Base-by-base conservation (phyloP, 2,329 filamentous ascomycete species). In the Pseudocercospora pini-densiflorae region DNA sequence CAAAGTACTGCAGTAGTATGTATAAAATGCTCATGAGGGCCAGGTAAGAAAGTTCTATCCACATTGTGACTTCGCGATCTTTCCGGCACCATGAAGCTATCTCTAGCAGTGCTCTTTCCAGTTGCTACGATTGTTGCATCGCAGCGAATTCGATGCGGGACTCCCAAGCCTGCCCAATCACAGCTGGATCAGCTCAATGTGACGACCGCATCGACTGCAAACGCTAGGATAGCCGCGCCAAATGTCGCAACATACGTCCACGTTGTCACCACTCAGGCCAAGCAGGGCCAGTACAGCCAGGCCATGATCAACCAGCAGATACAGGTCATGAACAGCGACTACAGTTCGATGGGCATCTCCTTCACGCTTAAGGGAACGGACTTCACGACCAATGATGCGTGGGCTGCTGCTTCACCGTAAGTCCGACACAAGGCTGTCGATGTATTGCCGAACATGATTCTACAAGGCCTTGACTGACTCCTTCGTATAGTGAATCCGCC, bases 311-410 rank as follows among this genome's bases (percentile, higher is more conserved):
- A 62, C 12, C 27, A 47, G 7, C 58, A 68, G 62, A 51, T 68
- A 14, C 57, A 62, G 5, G 64, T 62, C 51, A 66, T 66, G 66
- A 70, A 70, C 33, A 58, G 64, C 23, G 64, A 77, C 9, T 84
- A 84, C 76, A 73, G 78, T 27, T 76, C 80, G 45, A 85, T 84
- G 74, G 64, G 54, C 16, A 49, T 68, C 69, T 62, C 59, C 5
- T 87, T 85, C 76, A 79, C 75, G 24, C 77, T 86, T 3, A 70
- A 76, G 47, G 81, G 82, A 61, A 77, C 83, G 31, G 82, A 81
- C 31, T 84, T 81, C 69, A 84, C 79, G 16, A 77, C 81, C 54
- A 86, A 86, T 75, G 80, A 85, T 69, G 75, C 76, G 36, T 87
- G 85, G 85, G 84, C 85, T 24, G 76, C 77, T 58, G 78, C 77